phyloP scores from a whole-genome alignment of 306 rosid genomes.

The Arachis stenosperma region DNA sequence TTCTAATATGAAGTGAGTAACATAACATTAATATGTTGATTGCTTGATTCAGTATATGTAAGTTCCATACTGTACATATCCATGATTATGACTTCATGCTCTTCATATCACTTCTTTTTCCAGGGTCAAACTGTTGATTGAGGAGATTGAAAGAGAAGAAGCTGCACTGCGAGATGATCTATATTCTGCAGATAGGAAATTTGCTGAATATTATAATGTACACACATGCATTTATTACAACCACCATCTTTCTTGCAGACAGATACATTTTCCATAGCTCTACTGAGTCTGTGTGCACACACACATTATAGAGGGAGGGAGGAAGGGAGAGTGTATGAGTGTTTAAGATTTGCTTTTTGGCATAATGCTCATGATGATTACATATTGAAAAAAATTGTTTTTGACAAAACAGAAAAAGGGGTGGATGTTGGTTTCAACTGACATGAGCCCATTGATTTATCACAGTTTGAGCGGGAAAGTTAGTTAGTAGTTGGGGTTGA shows the following conservation, averaged over 20 bases:
- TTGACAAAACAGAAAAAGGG: too few relatives aligned
- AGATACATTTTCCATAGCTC: constrained; percentile 13
- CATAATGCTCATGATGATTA: constrained; percentile 20
- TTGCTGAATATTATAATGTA: constrained; percentile 89
- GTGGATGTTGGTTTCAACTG: too few relatives aligned
- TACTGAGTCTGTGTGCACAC: neutral
- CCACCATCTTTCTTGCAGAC: constrained; percentile 30
- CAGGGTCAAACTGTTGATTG: constrained; percentile 86
- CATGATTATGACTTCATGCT: constrained; percentile 27
- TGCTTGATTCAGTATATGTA: constrained; percentile 19
- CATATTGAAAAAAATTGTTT: neutral
- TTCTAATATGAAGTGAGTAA: constrained; percentile 24
- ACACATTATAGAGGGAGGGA: neutral
- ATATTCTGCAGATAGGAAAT: constrained; percentile 84
- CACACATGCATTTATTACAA: constrained; percentile 33
- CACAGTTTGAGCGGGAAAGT: too few relatives aligned
- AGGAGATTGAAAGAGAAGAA: constrained; percentile 93
- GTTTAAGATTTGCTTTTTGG: constrained; percentile 17
- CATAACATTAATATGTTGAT: neutral
- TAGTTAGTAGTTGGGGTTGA: too few relatives aligned
- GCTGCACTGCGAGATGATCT: constrained; percentile 80
- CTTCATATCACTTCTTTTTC: constrained; percentile 38
- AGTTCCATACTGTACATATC: constrained; percentile 26
- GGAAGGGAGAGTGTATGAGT: constrained; percentile 16
- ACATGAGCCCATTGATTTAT: too few relatives aligned